Conservation (phyloP, 768 basidiomycete genomes). For the Tremella yokohamensis region DNA sequence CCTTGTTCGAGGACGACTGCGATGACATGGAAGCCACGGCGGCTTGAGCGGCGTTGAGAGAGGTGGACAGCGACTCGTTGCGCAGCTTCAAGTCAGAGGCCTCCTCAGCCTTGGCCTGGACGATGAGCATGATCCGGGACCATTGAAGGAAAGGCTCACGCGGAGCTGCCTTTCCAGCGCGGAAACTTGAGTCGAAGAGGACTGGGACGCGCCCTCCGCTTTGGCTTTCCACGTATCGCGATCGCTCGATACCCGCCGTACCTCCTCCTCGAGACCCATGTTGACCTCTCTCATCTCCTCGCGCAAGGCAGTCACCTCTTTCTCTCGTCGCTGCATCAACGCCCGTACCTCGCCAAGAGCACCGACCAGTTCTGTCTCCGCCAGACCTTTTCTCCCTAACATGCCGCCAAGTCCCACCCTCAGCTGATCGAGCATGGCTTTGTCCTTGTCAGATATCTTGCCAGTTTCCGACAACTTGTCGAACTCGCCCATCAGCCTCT, state of each 20-base stretch:
- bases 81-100: constrained; percentile 37
- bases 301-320: constrained; percentile 35
- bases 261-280: constrained; percentile 48
- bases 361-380: constrained; percentile 31
- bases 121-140: not conserved
- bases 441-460: constrained; percentile 22
- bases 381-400: constrained; percentile 22
- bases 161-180: constrained; percentile 25
- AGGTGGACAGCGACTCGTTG: constrained; percentile 44
- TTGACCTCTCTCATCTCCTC: constrained; percentile 50
- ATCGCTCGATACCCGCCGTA: constrained; percentile 40
- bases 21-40: constrained; percentile 22
- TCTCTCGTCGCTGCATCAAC: constrained; percentile 34
- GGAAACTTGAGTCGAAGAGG: constrained; percentile 13
- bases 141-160: constrained; percentile 21
- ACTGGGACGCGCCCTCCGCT: constrained; percentile 31
- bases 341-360: constrained; percentile 34
- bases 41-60: constrained; percentile 38
- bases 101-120: constrained; percentile 34
- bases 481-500: constrained; percentile 16
- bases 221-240: constrained; percentile 39
- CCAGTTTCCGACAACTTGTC: constrained; percentile 16
- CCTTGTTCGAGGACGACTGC: constrained; percentile 20
- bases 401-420: constrained; percentile 25
- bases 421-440: constrained; percentile 28